These are phyloP conservation scores for Auriscalpium vulgare DNA, from an alignment of 768 basidiomycete genomes.

Conservation along the genomic window DNA sequence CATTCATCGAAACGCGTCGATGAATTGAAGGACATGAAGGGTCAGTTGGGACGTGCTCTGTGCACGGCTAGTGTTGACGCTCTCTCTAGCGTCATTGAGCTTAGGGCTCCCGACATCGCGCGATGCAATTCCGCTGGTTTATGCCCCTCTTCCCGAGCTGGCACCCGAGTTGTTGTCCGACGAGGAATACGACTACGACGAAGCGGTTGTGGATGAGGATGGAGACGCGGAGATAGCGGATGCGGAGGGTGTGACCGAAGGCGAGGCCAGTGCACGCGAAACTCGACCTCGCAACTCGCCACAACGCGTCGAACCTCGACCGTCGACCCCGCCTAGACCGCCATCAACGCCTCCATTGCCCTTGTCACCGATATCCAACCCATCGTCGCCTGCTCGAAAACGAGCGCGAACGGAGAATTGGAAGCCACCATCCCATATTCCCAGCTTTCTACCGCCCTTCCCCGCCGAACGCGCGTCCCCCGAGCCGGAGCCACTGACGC, in stretches of 20 bases:
- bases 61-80: conserved; percentile 18
- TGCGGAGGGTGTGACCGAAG: conserved; percentile 5
- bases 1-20: conserved; percentile 59
- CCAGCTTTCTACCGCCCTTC: conserved; percentile 62
- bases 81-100: conserved; percentile 45
- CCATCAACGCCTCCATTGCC: conserved; percentile 37
- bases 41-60: conserved; percentile 34
- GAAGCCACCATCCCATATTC: conserved; percentile 57
- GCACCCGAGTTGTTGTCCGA: conserved; percentile 18
- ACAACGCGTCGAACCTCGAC: conserved; percentile 10
- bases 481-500: conserved; percentile 24
- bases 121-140: conserved; percentile 46
- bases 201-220: conserved; percentile 18
- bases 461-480: conserved; percentile 31
- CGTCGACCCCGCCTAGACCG: conserved; percentile 15
- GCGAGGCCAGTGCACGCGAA: conserved; percentile 5
- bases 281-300: conserved; percentile 2
- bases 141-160: conserved; percentile 24
- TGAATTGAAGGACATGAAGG: conserved; percentile 66
- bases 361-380: conserved; percentile 50
- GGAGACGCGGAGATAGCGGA: conserved; percentile 12
- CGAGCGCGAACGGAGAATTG: conserved; percentile 48
- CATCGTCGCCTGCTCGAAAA: conserved; percentile 51
- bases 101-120: conserved; percentile 49
- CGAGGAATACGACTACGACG: conserved; percentile 26